Evolutionary conservation across 2,329 filamentous ascomycete genomes (phyloP).

Genomic region (Scedosporium minutisporum): DNA sequence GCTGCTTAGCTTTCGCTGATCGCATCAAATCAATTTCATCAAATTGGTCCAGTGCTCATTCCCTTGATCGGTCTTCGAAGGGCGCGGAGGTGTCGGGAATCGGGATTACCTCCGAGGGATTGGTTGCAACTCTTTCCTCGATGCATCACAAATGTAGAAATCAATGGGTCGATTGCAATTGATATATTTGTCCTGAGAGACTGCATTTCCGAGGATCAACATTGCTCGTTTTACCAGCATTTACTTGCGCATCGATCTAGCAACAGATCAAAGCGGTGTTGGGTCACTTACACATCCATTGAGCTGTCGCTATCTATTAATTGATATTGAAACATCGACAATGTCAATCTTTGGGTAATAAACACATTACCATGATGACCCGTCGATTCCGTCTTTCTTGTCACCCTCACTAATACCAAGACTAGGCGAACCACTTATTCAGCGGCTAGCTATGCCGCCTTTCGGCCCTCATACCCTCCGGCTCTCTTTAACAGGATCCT

Average conservation of each 20-base stretch:
- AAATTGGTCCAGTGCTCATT: background rate
- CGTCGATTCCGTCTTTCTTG: background rate
- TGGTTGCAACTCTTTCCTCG: too few relatives aligned
- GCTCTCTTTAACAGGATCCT: slow-evolving; percentile 44
- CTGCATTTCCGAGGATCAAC: too few relatives aligned
- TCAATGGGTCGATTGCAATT: too few relatives aligned
- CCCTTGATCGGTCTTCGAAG: background rate
- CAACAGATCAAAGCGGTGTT: too few relatives aligned
- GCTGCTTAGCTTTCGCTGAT: background rate
- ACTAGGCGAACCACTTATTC: slow-evolving; percentile 45
- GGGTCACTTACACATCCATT: too few relatives aligned
- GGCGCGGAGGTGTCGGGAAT: background rate
- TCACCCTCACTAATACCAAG: slow-evolving; percentile 1
- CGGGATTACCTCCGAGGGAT: background rate
- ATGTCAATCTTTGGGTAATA: background rate
- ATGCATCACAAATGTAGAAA: too few relatives aligned
- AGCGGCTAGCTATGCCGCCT: slow-evolving; percentile 47
- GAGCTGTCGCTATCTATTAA: too few relatives aligned
- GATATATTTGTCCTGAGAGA: too few relatives aligned
- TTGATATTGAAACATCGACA: background rate
- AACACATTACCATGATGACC: background rate
- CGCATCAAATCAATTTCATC: background rate
- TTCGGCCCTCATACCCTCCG: slow-evolving; percentile 49
- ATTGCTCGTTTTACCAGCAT: too few relatives aligned
- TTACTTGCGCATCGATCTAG: too few relatives aligned